These are phyloP conservation scores for Lachnellula suecica DNA, from an alignment of 2,329 filamentous ascomycete genomes.

Conservation along the genomic window DNA sequence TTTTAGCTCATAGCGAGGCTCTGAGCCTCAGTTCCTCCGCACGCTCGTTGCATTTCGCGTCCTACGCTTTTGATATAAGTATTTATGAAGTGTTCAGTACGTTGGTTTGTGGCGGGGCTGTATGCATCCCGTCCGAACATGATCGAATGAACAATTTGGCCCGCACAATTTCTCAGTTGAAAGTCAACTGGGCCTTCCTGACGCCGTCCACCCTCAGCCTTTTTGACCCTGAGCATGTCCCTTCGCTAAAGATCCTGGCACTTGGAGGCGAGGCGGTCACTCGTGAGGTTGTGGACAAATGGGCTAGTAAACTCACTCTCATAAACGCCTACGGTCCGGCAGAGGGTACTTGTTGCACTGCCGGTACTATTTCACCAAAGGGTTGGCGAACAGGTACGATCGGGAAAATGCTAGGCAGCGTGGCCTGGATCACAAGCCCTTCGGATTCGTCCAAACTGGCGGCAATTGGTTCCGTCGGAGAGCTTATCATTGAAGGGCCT, in stretches of 20 bases:
- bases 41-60: not conserved
- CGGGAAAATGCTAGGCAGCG: not conserved
- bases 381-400: not conserved
- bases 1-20: not conserved
- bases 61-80: not conserved
- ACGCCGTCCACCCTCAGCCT: too few relatives aligned
- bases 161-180: too few relatives aligned
- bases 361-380: not conserved
- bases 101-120: not conserved
- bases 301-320: not conserved
- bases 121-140: not conserved
- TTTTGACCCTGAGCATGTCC: too few relatives aligned
- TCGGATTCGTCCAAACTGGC: conserved; percentile 3
- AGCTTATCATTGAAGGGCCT: conserved; percentile 42
- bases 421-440: not conserved
- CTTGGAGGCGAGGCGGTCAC: too few relatives aligned
- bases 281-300: too few relatives aligned
- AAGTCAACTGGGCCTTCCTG: too few relatives aligned
- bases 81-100: not conserved
- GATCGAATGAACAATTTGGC: not conserved
- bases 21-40: not conserved
- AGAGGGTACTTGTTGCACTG: conserved; percentile 1
- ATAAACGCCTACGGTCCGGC: conserved; percentile 10
- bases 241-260: too few relatives aligned
- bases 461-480: conserved; percentile 22